Base-by-base conservation (phyloP, 1,284 basidiomycete genomes). In the Chalciporus sp. region DNA sequence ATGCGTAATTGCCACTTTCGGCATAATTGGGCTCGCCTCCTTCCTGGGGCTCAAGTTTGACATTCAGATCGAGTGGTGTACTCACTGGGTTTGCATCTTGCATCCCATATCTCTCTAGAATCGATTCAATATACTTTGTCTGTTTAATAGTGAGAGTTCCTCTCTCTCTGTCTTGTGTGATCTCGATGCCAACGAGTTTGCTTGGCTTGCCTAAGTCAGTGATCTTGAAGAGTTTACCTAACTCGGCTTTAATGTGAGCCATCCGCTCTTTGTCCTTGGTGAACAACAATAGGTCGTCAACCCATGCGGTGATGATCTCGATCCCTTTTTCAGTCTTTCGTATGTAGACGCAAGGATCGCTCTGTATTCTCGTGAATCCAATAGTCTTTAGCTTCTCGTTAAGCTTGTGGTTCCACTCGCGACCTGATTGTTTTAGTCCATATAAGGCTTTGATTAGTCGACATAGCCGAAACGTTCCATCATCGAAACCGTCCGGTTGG, bases 401-500 rank as follows among this genome's bases (percentile, higher is more conserved):
- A 0, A 65, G 19, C 7, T 55, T 35, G 10, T 52, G 12, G 19
- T 72, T 66, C 63, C 67, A 72, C 39, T 62, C 47, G 0, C 16
- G 49, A 0, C 64, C 60, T 0, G 67, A 61, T 29, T 72, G 72
- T 27, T 67, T 67, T 0, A 73, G 50, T 8, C 71, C 58, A 23
- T 71, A 67, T 0, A 71, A 3, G n/a, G 52, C 58, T 28, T 63
- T 61, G 1, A 58, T 51, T 5, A 71, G 29, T 4, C 4, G 17
- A 9, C 64, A 67, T 20, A 67, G 37, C 0, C 35, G 12, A 0
- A 40, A 43, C 1, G 56, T 61, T 0, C 60, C 57, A 23, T 74
- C 62, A 2, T 67, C 45, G 42, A 58, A 76, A 0, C 68, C 70
- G 0, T 65, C 49, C 0, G 69, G 73, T 39, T 75, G 72, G 0